Conservation (phyloP, 2,329 filamentous ascomycete genomes). For the Chaetomium sp. region DNA sequence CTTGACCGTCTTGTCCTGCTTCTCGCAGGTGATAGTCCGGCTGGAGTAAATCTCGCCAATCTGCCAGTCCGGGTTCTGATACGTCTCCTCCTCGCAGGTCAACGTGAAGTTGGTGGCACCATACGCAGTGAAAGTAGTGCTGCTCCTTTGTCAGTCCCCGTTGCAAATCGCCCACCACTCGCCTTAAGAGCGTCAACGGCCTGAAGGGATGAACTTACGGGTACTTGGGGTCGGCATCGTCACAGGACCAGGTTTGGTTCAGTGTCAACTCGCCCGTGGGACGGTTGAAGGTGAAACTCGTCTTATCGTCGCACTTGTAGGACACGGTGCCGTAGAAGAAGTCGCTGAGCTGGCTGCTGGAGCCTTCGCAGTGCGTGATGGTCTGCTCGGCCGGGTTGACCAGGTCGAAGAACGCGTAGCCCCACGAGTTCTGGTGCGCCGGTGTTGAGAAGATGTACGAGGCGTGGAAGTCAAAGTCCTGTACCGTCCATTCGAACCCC, state of each 20-base stretch:
- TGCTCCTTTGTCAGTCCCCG: conserved; percentile 9
- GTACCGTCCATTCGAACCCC: conserved; percentile 36
- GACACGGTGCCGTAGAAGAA: conserved; percentile 44
- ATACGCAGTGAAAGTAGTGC: conserved; percentile 29
- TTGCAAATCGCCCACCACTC: too few species aligned
- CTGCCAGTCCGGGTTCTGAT: conserved; percentile 35
- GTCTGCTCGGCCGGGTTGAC: conserved; percentile 38
- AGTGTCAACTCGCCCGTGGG: conserved; percentile 33
- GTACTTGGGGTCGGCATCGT: conserved; percentile 32
- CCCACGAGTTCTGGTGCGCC: conserved; percentile 44
- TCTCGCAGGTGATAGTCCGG: conserved; percentile 29
- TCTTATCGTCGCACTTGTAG: conserved; percentile 39
- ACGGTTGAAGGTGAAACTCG: conserved; percentile 39
- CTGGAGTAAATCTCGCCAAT: conserved; percentile 35
- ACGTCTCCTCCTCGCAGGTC: conserved; percentile 31
- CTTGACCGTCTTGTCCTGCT: conserved; percentile 27
- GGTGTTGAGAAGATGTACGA: conserved; percentile 45
- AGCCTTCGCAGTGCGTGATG: conserved; percentile 32
- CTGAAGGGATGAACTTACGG: conserved; percentile 28
- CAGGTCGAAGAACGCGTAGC: conserved; percentile 44
- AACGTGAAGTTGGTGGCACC: conserved; percentile 28
- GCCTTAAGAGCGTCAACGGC: not conserved
- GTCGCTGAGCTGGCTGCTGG: conserved; percentile 37
- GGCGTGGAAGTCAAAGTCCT: conserved; percentile 43
- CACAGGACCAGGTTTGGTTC: conserved; percentile 46